These are phyloP conservation scores for Aspergillus intermedius DNA, from an alignment of 2,329 filamentous ascomycete genomes.

Conservation along the genomic window DNA sequence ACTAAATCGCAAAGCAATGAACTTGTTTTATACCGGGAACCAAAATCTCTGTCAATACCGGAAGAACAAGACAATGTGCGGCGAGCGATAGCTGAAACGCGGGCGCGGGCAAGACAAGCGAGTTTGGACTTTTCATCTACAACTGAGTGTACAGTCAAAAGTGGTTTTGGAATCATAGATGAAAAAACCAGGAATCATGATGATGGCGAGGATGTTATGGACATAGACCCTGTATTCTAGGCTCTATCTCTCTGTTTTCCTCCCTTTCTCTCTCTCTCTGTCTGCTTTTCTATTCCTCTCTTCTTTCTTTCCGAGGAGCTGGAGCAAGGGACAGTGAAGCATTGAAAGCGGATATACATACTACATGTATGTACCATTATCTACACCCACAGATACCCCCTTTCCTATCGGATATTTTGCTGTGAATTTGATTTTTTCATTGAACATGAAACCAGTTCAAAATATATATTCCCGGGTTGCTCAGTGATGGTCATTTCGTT, in stretches of 20 bases:
- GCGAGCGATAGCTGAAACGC: constrained; percentile 68
- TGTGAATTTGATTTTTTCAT: background rate
- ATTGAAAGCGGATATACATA: background rate
- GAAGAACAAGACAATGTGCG: constrained; percentile 67
- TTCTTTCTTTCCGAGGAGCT: no score
- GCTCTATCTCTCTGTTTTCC: no score
- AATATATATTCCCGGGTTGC: background rate
- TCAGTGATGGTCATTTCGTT: background rate
- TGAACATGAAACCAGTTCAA: background rate
- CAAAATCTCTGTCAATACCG: constrained; percentile 67
- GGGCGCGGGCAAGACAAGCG: background rate
- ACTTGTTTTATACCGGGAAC: constrained; percentile 77
- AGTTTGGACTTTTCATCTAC: no score
- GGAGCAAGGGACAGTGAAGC: no score
- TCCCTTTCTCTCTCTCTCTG: no score
- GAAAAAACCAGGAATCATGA: background rate
- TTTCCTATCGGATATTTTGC: background rate
- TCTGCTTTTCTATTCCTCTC: no score
- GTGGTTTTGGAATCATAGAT: constrained; percentile 8
- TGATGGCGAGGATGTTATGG: background rate
- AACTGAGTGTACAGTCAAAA: no score
- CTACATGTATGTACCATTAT: background rate
- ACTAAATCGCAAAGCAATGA: constrained; percentile 54
- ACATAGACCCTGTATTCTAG: background rate
- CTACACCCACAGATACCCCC: background rate